Percentiles rank a stretch among this genome's conserved stretches.
Conservation (phyloP, 2,329 filamentous ascomycete genomes). For the Scedosporium minutisporum region DNA sequence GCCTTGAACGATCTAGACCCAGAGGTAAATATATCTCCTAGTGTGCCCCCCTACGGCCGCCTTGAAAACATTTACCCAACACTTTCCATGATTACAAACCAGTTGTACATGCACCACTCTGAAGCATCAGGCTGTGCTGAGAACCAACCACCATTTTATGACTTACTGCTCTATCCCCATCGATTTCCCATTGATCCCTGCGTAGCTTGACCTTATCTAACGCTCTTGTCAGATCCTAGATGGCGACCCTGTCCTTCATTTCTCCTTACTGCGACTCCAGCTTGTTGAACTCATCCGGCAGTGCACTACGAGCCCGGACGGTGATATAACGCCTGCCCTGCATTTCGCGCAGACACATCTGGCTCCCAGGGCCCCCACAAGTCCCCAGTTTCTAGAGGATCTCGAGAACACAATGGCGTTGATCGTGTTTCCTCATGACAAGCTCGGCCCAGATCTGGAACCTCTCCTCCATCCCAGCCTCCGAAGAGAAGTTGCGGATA, state of each 20-base stretch:
- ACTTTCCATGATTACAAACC: conserved; percentile 73
- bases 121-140: conserved; percentile 87
- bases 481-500: conserved; percentile 71
- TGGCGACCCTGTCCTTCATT: conserved; percentile 72
- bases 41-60: not conserved
- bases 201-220: not conserved
- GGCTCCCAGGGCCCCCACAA: conserved; percentile 75
- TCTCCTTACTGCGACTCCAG: conserved; percentile 80
- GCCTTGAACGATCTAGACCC: conserved; percentile 83
- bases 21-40: conserved; percentile 54
- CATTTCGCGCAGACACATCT: conserved; percentile 82
- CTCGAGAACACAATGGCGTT: conserved; percentile 90
- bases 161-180: conserved; percentile 12
- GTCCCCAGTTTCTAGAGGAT: conserved; percentile 71
- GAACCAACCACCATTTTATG: conserved; percentile 54
- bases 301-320: conserved; percentile 57
- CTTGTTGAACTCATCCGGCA: conserved; percentile 84
- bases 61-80: conserved; percentile 6
- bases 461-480: conserved; percentile 70
- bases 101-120: conserved; percentile 99
- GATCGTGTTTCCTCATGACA: conserved; percentile 77
- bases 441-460: conserved; percentile 64
- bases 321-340: conserved; percentile 55
- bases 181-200: not conserved
- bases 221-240: conserved; percentile 64